Evolutionary conservation across 176 grass and related monocot species (phyloP).

Genomic region (Themeda triandra): DNA sequence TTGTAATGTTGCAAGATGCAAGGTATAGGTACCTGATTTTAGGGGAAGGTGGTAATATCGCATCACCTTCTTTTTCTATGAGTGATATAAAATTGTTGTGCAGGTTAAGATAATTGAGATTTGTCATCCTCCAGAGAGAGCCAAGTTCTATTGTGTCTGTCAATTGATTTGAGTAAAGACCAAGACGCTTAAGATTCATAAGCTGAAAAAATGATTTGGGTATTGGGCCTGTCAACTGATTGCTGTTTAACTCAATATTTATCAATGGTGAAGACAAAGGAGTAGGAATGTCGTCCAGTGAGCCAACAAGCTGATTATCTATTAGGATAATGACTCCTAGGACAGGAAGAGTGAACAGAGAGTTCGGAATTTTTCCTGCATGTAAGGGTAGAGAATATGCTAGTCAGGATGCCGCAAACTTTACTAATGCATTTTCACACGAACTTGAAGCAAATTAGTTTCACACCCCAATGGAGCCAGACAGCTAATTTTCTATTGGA

Average conservation of each 20-base stretch:
- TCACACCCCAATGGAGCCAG: too few species aligned
- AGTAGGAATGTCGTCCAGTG: background rate
- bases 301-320: background rate
- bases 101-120: background rate
- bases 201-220: slow-evolving; percentile 21
- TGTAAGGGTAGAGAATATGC: background rate
- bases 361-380: slow-evolving; percentile 21
- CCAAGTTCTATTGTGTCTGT: slow-evolving; percentile 15
- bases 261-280: background rate
- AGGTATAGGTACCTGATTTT: background rate
- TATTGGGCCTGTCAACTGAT: slow-evolving; percentile 13
- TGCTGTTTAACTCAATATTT: rapidly evolving
- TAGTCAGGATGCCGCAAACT: background rate
- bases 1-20: background rate
- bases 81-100: background rate
- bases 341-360: background rate
- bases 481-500: too few species aligned
- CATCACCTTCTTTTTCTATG: background rate
- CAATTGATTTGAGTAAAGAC: slow-evolving; percentile 10
- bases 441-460: too few species aligned
- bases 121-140: background rate
- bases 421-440: too few species aligned
- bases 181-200: rapidly evolving
- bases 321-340: rapidly evolving
- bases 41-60: background rate